Percentiles rank a stretch among this genome's conserved stretches.
These are phyloP conservation scores for Lentinula edodes DNA, from an alignment of 768 basidiomycete genomes.

Conservation along the genomic window DNA sequence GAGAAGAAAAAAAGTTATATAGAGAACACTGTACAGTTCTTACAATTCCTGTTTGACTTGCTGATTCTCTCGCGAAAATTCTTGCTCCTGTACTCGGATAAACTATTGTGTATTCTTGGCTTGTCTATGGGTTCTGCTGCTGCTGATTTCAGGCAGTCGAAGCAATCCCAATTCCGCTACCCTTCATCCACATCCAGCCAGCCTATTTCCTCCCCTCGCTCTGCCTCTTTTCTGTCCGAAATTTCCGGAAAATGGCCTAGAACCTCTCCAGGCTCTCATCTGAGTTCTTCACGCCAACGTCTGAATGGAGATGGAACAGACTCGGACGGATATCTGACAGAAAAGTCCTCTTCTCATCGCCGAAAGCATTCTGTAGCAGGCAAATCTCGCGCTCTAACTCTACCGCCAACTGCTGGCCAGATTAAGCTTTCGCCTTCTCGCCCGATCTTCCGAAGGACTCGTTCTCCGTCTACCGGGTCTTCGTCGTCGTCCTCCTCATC, in stretches of 20 bases:
- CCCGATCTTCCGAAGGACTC: slow-evolving; percentile 28
- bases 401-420: slow-evolving; percentile 6
- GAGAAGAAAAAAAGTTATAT: slow-evolving; percentile 2
- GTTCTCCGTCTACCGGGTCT: slow-evolving; percentile 25
- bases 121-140: slow-evolving; percentile 3
- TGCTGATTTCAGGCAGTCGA: not conserved
- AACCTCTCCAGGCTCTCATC: not conserved
- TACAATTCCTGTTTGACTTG: slow-evolving; percentile 1
- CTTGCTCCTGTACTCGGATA: not conserved
- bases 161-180: slow-evolving; percentile 1
- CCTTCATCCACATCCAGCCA: slow-evolving; percentile 14
- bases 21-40: not conserved
- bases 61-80: not conserved
- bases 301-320: not conserved
- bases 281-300: not conserved
- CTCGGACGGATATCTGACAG: slow-evolving; percentile 6
- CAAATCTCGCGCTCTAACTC: slow-evolving; percentile 8
- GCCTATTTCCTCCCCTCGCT: slow-evolving; percentile 13
- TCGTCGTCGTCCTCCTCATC: slow-evolving; percentile 28
- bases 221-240: slow-evolving; percentile 8
- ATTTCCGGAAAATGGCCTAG: not conserved
- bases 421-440: slow-evolving; percentile 18
- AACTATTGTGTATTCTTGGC: not conserved
- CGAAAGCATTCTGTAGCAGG: not conserved
- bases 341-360: not conserved